phyloP scores from a whole-genome alignment of 139 green algal genomes.

The Eudorina sp. region DNA sequence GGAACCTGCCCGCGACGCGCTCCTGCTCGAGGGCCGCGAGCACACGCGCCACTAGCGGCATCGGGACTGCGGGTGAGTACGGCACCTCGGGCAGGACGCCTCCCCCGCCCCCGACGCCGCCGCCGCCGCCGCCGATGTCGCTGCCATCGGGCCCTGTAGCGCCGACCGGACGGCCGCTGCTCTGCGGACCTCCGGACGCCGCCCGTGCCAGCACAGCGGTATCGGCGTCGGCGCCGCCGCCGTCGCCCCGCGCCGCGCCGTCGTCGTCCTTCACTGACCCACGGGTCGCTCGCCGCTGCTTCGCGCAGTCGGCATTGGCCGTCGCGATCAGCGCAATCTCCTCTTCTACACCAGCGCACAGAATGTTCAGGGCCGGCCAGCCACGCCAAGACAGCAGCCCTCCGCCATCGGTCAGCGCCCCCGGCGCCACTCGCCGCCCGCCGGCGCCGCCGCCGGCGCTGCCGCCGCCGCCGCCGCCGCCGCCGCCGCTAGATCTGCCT shows the following conservation, averaged over 20 bases:
- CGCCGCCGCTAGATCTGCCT: neutral
- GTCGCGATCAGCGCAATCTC: neutral
- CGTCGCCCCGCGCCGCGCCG: neutral
- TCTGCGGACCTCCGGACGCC: neutral
- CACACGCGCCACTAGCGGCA: neutral
- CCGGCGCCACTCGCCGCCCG: too few species aligned
- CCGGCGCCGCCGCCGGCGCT: neutral
- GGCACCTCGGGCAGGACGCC: neutral
- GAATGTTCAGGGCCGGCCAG: neutral
- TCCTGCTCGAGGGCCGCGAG: constrained; percentile 20
- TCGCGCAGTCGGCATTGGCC: neutral
- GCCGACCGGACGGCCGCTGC: too few species aligned
- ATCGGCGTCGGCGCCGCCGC: neutral
- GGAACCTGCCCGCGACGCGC: neutral
- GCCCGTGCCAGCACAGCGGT: neutral
- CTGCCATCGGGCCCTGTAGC: too few species aligned
- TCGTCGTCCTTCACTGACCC: too few species aligned
- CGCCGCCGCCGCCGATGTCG: neutral
- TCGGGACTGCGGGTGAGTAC: neutral
- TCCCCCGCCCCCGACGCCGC: neutral
- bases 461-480: neutral
- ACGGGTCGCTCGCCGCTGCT: too few species aligned
- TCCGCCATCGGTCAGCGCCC: neutral
- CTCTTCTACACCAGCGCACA: constrained; percentile 33
- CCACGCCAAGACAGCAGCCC: neutral